Percentiles rank a stretch among this genome's conserved stretches.
phyloP scores from a whole-genome alignment of 2,329 filamentous ascomycete species.

The Colletotrichum sidae region DNA sequence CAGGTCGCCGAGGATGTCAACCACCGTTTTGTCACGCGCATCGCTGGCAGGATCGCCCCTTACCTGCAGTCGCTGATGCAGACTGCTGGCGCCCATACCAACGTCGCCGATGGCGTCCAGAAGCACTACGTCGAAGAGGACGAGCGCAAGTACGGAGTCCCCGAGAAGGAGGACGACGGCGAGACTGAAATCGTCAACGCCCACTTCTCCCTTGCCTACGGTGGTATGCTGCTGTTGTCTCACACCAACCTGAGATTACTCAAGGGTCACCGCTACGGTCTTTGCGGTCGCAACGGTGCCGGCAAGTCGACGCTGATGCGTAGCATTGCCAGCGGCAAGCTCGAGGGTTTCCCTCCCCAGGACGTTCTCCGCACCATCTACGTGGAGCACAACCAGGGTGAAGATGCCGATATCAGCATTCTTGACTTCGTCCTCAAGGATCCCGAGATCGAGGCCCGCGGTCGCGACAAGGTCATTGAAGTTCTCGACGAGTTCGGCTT shows the following conservation, averaged over 20 bases:
- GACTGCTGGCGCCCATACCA: constrained; percentile 67
- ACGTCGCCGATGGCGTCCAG: constrained; percentile 80
- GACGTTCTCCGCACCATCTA: constrained; percentile 96
- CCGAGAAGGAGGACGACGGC: constrained; percentile 88
- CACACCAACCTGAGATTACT: constrained; percentile 95
- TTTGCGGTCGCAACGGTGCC: constrained; percentile 96
- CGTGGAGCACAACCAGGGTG: constrained; percentile 98
- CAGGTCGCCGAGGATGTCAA: constrained; percentile 93
- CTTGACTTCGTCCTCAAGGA: constrained; percentile 93
- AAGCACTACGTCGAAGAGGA: constrained; percentile 86
- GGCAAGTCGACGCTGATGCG: constrained; percentile 99
- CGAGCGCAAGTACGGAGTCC: constrained; percentile 85
- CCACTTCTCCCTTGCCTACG: constrained; percentile 96
- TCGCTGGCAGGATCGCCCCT: constrained; percentile 75
- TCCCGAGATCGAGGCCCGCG: constrained; percentile 83
- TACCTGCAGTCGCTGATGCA: constrained; percentile 81
- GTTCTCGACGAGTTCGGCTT: constrained; percentile 95
- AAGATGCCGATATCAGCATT: constrained; percentile 96
- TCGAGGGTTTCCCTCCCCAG: constrained; percentile 95
- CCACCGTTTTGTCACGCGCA: constrained; percentile 80
- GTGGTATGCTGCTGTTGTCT: constrained; percentile 95
- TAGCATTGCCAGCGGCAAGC: constrained; percentile 93
- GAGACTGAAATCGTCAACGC: constrained; percentile 98
- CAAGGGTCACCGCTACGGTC: constrained; percentile 96
- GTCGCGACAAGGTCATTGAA: constrained; percentile 81